Conservation (phyloP, 208 protist genomes). For the Trypanosoma lewisi region DNA sequence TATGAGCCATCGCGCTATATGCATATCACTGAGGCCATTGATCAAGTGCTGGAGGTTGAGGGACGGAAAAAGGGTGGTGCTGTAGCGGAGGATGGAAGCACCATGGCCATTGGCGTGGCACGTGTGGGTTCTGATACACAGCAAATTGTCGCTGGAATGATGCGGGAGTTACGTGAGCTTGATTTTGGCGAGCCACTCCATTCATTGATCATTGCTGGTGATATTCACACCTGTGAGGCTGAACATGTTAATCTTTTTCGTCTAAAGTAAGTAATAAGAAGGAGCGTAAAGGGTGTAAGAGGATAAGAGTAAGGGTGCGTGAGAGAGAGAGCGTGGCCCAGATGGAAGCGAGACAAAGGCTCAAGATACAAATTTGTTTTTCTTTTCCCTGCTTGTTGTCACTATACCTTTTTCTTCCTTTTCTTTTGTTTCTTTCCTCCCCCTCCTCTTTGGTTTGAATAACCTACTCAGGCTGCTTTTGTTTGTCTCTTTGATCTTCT, state of each 20-base stretch:
- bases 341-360: background rate
- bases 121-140: conserved; percentile 94
- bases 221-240: conserved; percentile 92
- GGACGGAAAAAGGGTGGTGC: conserved; percentile 60
- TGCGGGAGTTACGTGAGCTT: conserved; percentile 86
- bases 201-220: conserved; percentile 95
- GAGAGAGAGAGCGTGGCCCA: background rate
- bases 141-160: conserved; percentile 90
- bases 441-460: no score
- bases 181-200: conserved; percentile 98
- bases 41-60: conserved; percentile 96
- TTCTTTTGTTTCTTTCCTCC: no score
- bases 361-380: conserved; percentile 3
- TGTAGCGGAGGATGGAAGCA: conserved; percentile 75
- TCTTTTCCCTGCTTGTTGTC: background rate
- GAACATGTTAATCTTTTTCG: conserved; percentile 86
- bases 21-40: conserved; percentile 95
- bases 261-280: conserved; percentile 19
- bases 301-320: background rate
- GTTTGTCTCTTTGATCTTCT: no score
- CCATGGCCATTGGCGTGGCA: conserved; percentile 93
- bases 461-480: no score
- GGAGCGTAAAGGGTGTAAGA: background rate
- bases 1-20: conserved; percentile 99
- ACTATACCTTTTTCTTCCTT: background rate